Percentiles rank a stretch among this genome's conserved stretches.
Conservation (phyloP, 352 stramenopile genomes). For the Discostella stelligera region DNA sequence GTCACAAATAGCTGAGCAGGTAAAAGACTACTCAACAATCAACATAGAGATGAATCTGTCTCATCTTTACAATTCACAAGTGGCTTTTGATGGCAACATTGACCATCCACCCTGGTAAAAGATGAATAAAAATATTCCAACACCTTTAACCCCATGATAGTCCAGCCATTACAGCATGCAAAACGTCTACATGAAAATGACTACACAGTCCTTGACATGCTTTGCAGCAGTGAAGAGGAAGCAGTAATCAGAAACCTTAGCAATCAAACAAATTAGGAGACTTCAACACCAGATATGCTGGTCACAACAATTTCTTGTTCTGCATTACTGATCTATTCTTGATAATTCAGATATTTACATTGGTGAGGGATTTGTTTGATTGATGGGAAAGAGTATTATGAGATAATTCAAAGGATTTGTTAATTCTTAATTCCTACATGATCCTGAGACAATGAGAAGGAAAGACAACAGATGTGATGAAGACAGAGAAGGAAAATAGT, state of each 20-base stretch:
- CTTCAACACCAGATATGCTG: too few relatives aligned
- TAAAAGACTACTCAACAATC: too few relatives aligned
- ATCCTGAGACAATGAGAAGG: conserved; percentile 61
- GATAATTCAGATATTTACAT: conserved; percentile 56
- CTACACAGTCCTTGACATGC: conserved; percentile 57
- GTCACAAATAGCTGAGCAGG: too few relatives aligned
- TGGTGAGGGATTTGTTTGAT: conserved; percentile 57
- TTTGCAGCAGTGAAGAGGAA: too few relatives aligned
- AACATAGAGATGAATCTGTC: conserved; percentile 18
- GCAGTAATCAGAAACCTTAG: too few relatives aligned
- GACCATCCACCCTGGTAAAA: neutral
- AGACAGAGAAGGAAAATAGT: conserved; percentile 44
- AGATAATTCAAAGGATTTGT: conserved; percentile 80
- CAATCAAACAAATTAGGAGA: too few relatives aligned
- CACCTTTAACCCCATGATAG: neutral
- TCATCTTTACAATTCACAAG: conserved; percentile 21
- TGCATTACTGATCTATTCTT: conserved; percentile 48
- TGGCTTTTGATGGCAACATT: conserved; percentile 23
- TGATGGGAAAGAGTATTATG: conserved; percentile 65
- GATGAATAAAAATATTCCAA: neutral
- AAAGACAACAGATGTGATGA: conserved; percentile 61
- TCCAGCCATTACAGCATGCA: conserved; percentile 26
- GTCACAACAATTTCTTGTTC: conserved; percentile 41
- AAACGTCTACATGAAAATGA: conserved; percentile 53
- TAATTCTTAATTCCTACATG: conserved; percentile 80